Conservation (phyloP, 805 yeast species). For the Candida lessepsii region DNA sequence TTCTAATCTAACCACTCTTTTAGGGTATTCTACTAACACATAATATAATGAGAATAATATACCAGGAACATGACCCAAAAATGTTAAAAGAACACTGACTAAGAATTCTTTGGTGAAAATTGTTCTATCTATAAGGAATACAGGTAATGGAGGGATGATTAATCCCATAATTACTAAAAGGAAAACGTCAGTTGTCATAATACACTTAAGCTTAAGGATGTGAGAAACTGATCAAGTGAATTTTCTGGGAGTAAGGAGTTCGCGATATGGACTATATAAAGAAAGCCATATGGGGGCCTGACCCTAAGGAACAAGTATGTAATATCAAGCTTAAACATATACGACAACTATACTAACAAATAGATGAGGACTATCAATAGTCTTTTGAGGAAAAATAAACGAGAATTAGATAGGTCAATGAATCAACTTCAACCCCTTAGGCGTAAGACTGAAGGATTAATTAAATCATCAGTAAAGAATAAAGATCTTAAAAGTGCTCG, state of each 20-base stretch:
- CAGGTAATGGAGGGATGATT: slow-evolving; percentile 40
- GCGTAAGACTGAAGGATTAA: slow-evolving; percentile 73
- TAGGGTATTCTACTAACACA: slow-evolving; percentile 21
- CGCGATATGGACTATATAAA: slow-evolving; percentile 73
- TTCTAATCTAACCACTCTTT: slow-evolving; percentile 10
- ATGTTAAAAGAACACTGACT: slow-evolving; percentile 29
- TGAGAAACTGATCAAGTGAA: too few species aligned
- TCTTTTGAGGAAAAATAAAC: slow-evolving; percentile 75
- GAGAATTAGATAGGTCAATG: slow-evolving; percentile 81
- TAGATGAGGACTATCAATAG: slow-evolving; percentile 72
- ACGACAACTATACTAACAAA: slow-evolving; percentile 23
- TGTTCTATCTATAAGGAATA: slow-evolving; percentile 30
- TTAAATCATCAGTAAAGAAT: slow-evolving; percentile 71
- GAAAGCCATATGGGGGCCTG: slow-evolving; percentile 94
- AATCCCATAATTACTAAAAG: slow-evolving; percentile 32
- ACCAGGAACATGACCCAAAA: slow-evolving; percentile 36
- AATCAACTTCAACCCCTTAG: slow-evolving; percentile 56
- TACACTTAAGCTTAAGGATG: background rate
- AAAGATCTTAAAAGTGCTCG: slow-evolving; percentile 74
- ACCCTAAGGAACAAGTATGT: slow-evolving; percentile 81
- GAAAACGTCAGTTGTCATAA: slow-evolving; percentile 18
- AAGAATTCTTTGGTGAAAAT: slow-evolving; percentile 34
- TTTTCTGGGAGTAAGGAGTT: background rate
- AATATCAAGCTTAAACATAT: background rate
- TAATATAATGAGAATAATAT: slow-evolving; percentile 30